Evolutionary conservation across 352 stramenopile species (phyloP).

Genomic region (Phytopythium vexans): DNA sequence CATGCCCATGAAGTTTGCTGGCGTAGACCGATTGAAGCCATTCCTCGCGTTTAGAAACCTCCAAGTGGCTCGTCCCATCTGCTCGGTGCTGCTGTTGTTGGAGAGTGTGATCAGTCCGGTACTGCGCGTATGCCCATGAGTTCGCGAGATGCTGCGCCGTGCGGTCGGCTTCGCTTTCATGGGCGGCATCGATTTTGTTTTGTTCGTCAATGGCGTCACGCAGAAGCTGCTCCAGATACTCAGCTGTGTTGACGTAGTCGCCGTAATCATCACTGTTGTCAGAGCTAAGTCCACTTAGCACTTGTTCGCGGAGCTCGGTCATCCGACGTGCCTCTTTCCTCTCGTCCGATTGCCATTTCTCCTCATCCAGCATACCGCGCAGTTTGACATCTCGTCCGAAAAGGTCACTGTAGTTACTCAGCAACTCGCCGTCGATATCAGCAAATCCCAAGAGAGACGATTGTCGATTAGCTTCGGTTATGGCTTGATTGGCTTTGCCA

Average conservation of each 20-base stretch:
- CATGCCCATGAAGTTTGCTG: slow-evolving; percentile 8
- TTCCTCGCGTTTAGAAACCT: slow-evolving; percentile 18
- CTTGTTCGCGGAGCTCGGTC: slow-evolving; percentile 16
- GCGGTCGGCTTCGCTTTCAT: not conserved
- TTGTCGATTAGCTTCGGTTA: slow-evolving; percentile 14
- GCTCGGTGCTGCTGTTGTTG: slow-evolving; percentile 8
- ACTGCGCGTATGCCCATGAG: slow-evolving; percentile 28
- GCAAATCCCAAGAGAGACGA: not conserved
- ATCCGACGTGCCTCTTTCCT: slow-evolving; percentile 16
- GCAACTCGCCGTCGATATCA: slow-evolving; percentile 16
- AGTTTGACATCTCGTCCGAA: slow-evolving; percentile 38
- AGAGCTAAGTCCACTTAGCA: slow-evolving; percentile 3
- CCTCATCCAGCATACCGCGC: slow-evolving; percentile 44
- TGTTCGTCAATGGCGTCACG: slow-evolving; percentile 19
- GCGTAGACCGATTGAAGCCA: slow-evolving; percentile 44
- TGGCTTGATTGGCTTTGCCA: slow-evolving; percentile 47
- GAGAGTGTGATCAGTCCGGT: slow-evolving; percentile 5
- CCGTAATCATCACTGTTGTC: slow-evolving; percentile 5
- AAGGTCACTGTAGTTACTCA: slow-evolving; percentile 37
- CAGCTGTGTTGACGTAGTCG: slow-evolving; percentile 46
- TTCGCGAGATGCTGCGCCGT: slow-evolving; percentile 16
- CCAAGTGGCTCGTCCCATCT: not conserved
- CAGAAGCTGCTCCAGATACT: slow-evolving; percentile 50
- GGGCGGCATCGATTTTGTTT: not conserved
- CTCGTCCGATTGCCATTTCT: slow-evolving; percentile 39